A percentile compares a stretch with the other conserved stretches of the same genome.
Conservation (phyloP, 208 protist species). For the Leishmania guyanensis region DNA sequence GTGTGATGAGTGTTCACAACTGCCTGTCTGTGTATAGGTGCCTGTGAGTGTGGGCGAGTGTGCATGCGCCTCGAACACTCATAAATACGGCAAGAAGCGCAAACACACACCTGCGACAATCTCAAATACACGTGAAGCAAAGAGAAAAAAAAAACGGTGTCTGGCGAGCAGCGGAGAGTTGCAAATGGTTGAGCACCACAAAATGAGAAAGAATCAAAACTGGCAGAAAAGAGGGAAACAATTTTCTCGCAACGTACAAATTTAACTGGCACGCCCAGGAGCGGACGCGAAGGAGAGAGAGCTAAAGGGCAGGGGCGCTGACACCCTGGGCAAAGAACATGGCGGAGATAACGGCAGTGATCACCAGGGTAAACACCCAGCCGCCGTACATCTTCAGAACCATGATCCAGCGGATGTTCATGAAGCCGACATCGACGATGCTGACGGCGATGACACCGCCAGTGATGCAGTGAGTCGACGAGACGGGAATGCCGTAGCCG, state of each 20-base stretch:
- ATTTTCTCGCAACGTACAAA: not conserved
- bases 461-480: slow-evolving; percentile 90
- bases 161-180: not conserved
- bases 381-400: slow-evolving; percentile 67
- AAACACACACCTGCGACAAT: not conserved
- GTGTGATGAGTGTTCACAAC: not conserved
- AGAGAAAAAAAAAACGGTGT: slow-evolving; percentile 3
- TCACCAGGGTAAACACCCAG: slow-evolving; percentile 58
- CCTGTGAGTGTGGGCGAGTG: not conserved
- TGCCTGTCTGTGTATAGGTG: not conserved
- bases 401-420: slow-evolving; percentile 58
- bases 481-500: slow-evolving; percentile 73
- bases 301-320: slow-evolving; percentile 38
- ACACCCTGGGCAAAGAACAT: slow-evolving; percentile 62
- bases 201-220: not conserved
- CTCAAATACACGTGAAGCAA: not conserved
- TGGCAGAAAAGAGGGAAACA: not conserved
- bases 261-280: not conserved
- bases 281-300: not conserved
- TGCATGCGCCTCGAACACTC: not conserved
- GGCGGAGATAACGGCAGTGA: slow-evolving; percentile 52
- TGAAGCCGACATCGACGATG: slow-evolving; percentile 66
- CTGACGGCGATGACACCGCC: slow-evolving; percentile 77
- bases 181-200: not conserved
- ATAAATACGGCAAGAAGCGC: not conserved